A percentile compares a stretch with the other conserved stretches of the same genome.
These are phyloP conservation scores for Megacollybia marginata DNA, from an alignment of 768 basidiomycete genomes.

Conservation along the genomic window DNA sequence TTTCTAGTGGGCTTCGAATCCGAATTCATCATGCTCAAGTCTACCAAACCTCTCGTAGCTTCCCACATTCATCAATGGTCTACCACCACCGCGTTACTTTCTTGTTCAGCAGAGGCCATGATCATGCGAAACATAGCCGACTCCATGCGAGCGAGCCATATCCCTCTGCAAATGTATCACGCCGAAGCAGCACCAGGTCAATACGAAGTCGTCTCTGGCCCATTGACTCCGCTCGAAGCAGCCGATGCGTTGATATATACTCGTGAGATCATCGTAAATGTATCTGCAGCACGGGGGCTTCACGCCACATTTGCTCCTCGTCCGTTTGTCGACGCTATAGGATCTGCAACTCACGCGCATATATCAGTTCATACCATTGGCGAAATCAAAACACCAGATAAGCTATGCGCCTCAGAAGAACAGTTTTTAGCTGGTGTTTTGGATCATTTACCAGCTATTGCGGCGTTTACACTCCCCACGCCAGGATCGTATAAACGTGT, in stretches of 20 bases:
- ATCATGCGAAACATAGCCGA: constrained; percentile 55
- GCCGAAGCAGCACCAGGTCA: constrained; percentile 66
- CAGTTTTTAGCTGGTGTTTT: constrained; percentile 58
- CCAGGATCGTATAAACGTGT: constrained; percentile 58
- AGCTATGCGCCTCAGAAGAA: constrained; percentile 39
- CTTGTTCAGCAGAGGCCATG: constrained; percentile 38
- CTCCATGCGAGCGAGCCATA: constrained; percentile 35
- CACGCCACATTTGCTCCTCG: constrained; percentile 63
- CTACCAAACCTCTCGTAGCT: constrained; percentile 34
- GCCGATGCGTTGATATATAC: constrained; percentile 63
- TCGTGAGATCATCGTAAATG: constrained; percentile 58
- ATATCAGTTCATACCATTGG: constrained; percentile 48
- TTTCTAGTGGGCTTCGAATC: constrained; percentile 66
- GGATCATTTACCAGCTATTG: constrained; percentile 45
- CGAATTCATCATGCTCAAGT: constrained; percentile 61
- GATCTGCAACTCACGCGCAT: constrained; percentile 55
- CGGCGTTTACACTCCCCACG: constrained; percentile 53
- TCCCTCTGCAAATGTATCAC: constrained; percentile 65
- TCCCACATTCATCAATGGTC: constrained; percentile 46
- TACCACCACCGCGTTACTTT: constrained; percentile 25
- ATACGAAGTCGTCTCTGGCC: constrained; percentile 67
- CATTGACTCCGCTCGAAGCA: constrained; percentile 56
- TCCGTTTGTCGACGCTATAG: constrained; percentile 37
- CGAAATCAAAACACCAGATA: constrained; percentile 13
- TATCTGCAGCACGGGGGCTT: constrained; percentile 58